Conservation (phyloP, 2,329 filamentous ascomycete species). For the Ophiosphaerella korrae region DNA sequence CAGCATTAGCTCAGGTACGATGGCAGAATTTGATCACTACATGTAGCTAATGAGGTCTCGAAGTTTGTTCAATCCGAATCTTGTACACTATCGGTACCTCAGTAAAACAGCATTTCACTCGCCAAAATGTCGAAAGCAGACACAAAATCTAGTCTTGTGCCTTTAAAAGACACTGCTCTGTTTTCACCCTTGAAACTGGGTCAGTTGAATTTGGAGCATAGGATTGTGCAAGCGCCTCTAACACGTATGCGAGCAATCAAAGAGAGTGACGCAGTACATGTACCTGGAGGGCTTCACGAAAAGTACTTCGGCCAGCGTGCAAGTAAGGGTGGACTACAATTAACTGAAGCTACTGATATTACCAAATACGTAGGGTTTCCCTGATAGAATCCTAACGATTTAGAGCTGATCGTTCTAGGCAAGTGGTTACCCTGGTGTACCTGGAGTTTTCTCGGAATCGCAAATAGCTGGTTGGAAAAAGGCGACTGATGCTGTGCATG, state of each 20-base stretch:
- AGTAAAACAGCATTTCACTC: constrained; percentile 1
- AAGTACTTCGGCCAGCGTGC: constrained; percentile 63
- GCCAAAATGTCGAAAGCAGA: constrained; percentile 39
- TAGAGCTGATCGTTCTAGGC: constrained; percentile 37
- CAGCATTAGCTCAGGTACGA: constrained; percentile 35
- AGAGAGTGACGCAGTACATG: constrained; percentile 53
- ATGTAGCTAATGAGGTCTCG: constrained; percentile 10
- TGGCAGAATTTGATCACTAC: constrained; percentile 21
- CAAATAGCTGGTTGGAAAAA: constrained; percentile 58
- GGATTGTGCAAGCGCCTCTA: constrained; percentile 47
- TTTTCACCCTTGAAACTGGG: constrained; percentile 42
- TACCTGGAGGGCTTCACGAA: constrained; percentile 51
- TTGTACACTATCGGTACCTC: neutral
- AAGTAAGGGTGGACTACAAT: constrained; percentile 61
- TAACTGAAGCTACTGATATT: constrained; percentile 61
- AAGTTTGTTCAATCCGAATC: neutral
- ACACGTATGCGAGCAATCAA: constrained; percentile 55
- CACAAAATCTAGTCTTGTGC: constrained; percentile 34
- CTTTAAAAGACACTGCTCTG: constrained; percentile 37
- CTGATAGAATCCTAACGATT: neutral
- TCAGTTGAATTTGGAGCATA: constrained; percentile 45
- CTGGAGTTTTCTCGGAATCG: constrained; percentile 41
- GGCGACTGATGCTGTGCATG: constrained; percentile 58
- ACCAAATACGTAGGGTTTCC: constrained; percentile 32
- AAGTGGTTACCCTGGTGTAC: constrained; percentile 45